A percentile compares a stretch with the other conserved stretches of the same genome.
Evolutionary conservation across 495 filamentous ascomycete genomes (phyloP).

Genomic region (Lasiosphaeria hispida): DNA sequence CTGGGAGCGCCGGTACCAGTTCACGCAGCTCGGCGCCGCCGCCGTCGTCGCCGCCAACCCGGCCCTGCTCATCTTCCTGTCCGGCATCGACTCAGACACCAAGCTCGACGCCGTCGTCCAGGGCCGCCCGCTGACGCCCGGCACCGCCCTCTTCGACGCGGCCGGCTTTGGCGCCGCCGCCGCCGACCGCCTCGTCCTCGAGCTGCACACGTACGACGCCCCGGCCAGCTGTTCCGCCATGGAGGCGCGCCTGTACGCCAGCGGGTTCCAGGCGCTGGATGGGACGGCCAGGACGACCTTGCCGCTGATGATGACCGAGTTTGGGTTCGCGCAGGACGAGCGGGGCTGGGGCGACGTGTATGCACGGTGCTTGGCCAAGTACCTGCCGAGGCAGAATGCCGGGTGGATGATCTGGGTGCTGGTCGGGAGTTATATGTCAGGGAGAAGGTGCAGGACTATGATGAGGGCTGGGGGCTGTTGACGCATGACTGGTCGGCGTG

Average conservation of each 20-base stretch:
- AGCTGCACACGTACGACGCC: slow-evolving; percentile 54
- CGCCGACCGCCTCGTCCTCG: slow-evolving; percentile 51
- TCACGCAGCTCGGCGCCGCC: slow-evolving; percentile 42
- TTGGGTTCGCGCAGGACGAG: slow-evolving; percentile 42
- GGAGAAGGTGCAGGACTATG: slow-evolving; percentile 44
- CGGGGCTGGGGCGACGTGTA: slow-evolving; percentile 43
- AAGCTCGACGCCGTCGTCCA: slow-evolving; percentile 47
- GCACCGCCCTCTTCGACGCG: slow-evolving; percentile 41
- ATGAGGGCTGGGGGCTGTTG: slow-evolving; percentile 41
- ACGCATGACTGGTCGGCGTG: slow-evolving; percentile 42
- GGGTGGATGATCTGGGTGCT: slow-evolving; percentile 61
- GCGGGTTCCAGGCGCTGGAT: slow-evolving; percentile 48
- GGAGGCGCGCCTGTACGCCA: slow-evolving; percentile 34
- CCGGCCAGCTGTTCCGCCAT: slow-evolving; percentile 40
- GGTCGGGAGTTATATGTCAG: slow-evolving; percentile 56
- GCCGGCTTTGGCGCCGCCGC: slow-evolving; percentile 41
- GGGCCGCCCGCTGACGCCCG: slow-evolving; percentile 38
- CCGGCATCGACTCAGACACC: slow-evolving; percentile 53
- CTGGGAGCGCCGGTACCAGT: slow-evolving; percentile 52
- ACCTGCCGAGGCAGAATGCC: slow-evolving; percentile 43
- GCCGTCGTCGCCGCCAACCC: slow-evolving; percentile 49
- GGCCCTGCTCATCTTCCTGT: slow-evolving; percentile 56
- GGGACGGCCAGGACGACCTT: slow-evolving; percentile 31
- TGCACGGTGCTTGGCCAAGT: slow-evolving; percentile 45
- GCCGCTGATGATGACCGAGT: slow-evolving; percentile 51